phyloP scores from a whole-genome alignment of 2,329 filamentous ascomycete species.

The Alternaria longipes region DNA sequence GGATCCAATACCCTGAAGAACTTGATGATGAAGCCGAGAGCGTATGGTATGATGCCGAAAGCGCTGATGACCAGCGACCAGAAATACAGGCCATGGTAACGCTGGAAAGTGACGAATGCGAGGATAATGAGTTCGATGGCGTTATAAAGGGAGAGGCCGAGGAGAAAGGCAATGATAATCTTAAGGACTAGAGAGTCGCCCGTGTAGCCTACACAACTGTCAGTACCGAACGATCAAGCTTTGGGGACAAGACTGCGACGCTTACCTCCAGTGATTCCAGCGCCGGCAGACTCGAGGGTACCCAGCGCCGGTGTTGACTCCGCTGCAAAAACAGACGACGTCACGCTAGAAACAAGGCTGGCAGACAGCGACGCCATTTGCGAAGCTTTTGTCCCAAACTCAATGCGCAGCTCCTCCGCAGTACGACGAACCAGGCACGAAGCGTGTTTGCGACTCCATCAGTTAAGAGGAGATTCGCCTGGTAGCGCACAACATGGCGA shows the following conservation, averaged over 20 bases:
- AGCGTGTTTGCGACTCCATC: conserved; percentile 1
- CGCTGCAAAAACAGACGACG: conserved; percentile 18
- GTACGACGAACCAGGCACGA: conserved; percentile 1
- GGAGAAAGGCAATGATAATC: conserved; percentile 49
- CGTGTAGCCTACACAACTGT: conserved; percentile 38
- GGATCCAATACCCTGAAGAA: conserved; percentile 46
- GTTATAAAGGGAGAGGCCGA: conserved; percentile 52
- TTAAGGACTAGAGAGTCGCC: conserved; percentile 42
- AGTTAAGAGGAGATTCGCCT: not conserved
- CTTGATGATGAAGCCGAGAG: conserved; percentile 60
- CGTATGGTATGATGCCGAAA: conserved; percentile 58
- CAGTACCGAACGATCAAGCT: not conserved
- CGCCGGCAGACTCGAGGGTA: conserved; percentile 37
- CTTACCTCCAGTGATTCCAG: conserved; percentile 45
- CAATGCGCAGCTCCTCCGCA: not conserved
- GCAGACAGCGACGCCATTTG: conserved; percentile 27
- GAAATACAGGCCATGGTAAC: conserved; percentile 59
- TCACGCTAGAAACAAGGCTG: conserved; percentile 22
- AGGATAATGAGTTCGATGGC: conserved; percentile 58
- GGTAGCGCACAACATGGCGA: not conserved
- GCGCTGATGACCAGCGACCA: conserved; percentile 58
- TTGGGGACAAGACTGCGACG: not conserved
- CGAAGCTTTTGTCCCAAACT: conserved; percentile 8
- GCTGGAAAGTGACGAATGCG: conserved; percentile 59
- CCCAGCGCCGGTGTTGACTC: conserved; percentile 41